Conservation (phyloP, 2,329 filamentous ascomycete genomes). For the Gliomastix tumulicola region DNA sequence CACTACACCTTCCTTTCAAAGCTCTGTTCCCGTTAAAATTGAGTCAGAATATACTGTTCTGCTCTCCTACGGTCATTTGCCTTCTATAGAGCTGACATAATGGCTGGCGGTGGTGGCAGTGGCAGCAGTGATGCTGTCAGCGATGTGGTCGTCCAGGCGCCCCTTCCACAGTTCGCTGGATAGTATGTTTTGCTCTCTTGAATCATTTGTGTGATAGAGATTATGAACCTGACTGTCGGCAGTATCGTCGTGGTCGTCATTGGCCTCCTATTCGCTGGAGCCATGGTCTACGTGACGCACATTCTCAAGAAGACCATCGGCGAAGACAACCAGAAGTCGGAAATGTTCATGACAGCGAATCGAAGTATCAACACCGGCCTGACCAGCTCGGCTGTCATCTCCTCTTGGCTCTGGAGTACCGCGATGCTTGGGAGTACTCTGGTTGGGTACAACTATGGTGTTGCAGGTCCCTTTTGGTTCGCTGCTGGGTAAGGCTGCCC, state of each 20-base stretch:
- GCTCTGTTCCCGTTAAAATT: too few species aligned
- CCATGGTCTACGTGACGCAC: constrained; percentile 38
- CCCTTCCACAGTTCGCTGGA: constrained; percentile 18
- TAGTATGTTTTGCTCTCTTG: too few species aligned
- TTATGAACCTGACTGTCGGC: too few species aligned
- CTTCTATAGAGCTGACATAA: too few species aligned
- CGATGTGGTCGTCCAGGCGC: too few species aligned
- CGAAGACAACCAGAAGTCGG: constrained; percentile 44
- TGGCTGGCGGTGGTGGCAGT: too few species aligned
- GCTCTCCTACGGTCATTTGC: too few species aligned
- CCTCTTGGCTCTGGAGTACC: constrained; percentile 75
- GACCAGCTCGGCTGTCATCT: constrained; percentile 7
- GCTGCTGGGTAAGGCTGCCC: too few species aligned
- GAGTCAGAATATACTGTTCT: too few species aligned
- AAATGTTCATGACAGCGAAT: constrained; percentile 27
- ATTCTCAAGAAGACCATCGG: constrained; percentile 39
- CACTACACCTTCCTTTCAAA: too few species aligned
- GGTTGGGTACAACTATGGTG: constrained; percentile 68
- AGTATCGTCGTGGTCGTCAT: constrained; percentile 23
- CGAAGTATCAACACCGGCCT: constrained; percentile 5
- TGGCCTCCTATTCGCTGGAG: constrained; percentile 24
- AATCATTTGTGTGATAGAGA: too few species aligned
- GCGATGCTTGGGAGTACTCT: constrained; percentile 66
- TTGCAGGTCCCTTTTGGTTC: constrained; percentile 48
- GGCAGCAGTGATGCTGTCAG: too few species aligned